Conservation (phyloP, 257 asterid genomes). For the Petunia axillaris region DNA sequence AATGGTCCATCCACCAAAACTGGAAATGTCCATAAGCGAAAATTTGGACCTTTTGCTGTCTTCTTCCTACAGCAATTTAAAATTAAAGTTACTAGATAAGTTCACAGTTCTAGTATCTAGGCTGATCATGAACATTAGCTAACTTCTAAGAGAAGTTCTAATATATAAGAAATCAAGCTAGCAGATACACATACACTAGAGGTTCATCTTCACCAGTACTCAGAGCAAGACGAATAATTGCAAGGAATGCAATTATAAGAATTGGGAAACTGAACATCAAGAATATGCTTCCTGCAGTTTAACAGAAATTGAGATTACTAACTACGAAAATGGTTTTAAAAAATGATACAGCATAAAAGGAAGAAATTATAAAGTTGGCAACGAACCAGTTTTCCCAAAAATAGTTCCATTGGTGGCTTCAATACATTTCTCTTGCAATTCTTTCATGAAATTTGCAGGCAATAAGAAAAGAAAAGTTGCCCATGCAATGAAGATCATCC, state of each 20-base stretch:
- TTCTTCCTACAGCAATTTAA: slow-evolving; percentile 39
- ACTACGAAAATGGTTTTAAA: background rate
- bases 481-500: slow-evolving; percentile 55
- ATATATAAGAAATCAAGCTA: background rate
- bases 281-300: slow-evolving; percentile 62
- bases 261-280: slow-evolving; percentile 67
- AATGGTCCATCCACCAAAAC: slow-evolving; percentile 81
- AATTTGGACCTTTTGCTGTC: slow-evolving; percentile 38
- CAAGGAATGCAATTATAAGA: slow-evolving; percentile 64
- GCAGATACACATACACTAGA: slow-evolving; percentile 38
- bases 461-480: slow-evolving; percentile 56
- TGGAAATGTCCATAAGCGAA: slow-evolving; percentile 84
- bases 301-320: background rate
- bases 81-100: background rate
- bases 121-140: background rate
- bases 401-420: slow-evolving; percentile 33
- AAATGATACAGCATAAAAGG: background rate
- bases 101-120: background rate
- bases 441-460: slow-evolving; percentile 39
- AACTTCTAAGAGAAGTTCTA: too few relatives aligned
- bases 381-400: slow-evolving; percentile 56
- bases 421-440: slow-evolving; percentile 28
- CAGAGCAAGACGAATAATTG: slow-evolving; percentile 47
- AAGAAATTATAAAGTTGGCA: slow-evolving; percentile 9
- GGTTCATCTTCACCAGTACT: slow-evolving; percentile 45